Evolutionary conservation across 2,329 filamentous ascomycete genomes (phyloP).

Genomic region (Colletotrichum aenigma): DNA sequence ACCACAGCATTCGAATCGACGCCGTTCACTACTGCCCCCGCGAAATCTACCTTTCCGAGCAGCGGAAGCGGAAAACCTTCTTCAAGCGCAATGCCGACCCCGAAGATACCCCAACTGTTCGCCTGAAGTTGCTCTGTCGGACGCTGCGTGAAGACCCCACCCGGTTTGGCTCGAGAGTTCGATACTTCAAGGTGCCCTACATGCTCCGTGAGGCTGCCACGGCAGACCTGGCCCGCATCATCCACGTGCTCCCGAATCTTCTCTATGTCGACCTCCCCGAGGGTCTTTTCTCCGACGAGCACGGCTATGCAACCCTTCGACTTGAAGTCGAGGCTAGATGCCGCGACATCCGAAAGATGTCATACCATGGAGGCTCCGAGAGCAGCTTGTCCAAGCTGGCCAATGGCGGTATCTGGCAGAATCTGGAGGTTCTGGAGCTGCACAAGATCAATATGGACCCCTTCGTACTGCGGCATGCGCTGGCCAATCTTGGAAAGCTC

Average conservation of each 20-base stretch:
- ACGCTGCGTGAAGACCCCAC: slow-evolving; percentile 80
- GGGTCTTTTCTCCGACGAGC: slow-evolving; percentile 83
- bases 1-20: slow-evolving; percentile 90
- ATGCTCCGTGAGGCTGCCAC: slow-evolving; percentile 92
- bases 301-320: slow-evolving; percentile 74
- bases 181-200: slow-evolving; percentile 88
- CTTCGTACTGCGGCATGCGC: slow-evolving; percentile 69
- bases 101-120: slow-evolving; percentile 77
- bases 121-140: slow-evolving; percentile 79
- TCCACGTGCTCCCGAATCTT: slow-evolving; percentile 84
- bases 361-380: slow-evolving; percentile 80
- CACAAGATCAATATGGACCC: slow-evolving; percentile 73
- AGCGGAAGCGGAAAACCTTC: slow-evolving; percentile 74
- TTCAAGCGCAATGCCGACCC: slow-evolving; percentile 80
- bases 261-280: slow-evolving; percentile 91
- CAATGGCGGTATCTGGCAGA: slow-evolving; percentile 68
- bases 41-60: slow-evolving; percentile 80
- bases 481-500: slow-evolving; percentile 70
- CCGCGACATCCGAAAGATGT: slow-evolving; percentile 86
- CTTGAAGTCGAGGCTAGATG: slow-evolving; percentile 86
- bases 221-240: slow-evolving; percentile 81
- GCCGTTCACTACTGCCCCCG: slow-evolving; percentile 92
- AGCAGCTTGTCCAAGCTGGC: slow-evolving; percentile 74
- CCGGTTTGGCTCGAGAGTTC: slow-evolving; percentile 70
- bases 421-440: slow-evolving; percentile 76